Conservation (phyloP, 192 early-diverging fungal genomes). For the Backusella luteola region DNA sequence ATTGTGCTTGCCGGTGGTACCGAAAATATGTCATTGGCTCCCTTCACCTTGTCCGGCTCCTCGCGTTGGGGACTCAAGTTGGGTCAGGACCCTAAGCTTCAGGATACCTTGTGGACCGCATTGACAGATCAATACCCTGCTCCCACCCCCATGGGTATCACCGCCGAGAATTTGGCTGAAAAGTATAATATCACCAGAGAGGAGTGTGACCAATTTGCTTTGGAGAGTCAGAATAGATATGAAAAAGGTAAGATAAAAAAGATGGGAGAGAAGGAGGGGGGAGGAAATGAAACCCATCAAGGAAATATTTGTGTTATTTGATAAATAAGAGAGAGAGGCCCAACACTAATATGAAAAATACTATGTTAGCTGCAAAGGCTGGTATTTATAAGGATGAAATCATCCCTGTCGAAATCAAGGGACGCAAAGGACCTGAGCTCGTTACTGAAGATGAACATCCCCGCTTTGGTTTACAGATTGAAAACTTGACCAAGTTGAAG, state of each 20-base stretch:
- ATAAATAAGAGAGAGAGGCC: not conserved
- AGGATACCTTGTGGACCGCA: conserved; percentile 84
- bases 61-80: conserved; percentile 82
- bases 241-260: conserved; percentile 54
- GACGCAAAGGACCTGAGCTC: conserved; percentile 68
- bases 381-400: conserved; percentile 85
- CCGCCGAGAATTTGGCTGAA: conserved; percentile 88
- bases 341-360: not conserved
- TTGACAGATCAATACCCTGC: conserved; percentile 84
- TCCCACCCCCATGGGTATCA: conserved; percentile 88
- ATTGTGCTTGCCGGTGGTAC: conserved; percentile 88
- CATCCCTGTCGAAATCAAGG: conserved; percentile 78
- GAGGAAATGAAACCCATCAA: too few species aligned
- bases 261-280: not conserved
- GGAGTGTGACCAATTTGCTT: conserved; percentile 84
- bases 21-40: conserved; percentile 94
- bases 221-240: conserved; percentile 86
- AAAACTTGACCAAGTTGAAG: conserved; percentile 71
- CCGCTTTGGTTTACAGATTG: conserved; percentile 81
- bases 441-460: conserved; percentile 87
- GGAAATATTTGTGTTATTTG: not conserved
- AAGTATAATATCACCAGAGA: conserved; percentile 80
- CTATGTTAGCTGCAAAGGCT: conserved; percentile 32
- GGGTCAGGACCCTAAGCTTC: conserved; percentile 85
- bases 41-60: conserved; percentile 73